phyloP scores from a whole-genome alignment of 306 rosid species.

The Trifolium fragiferum region DNA sequence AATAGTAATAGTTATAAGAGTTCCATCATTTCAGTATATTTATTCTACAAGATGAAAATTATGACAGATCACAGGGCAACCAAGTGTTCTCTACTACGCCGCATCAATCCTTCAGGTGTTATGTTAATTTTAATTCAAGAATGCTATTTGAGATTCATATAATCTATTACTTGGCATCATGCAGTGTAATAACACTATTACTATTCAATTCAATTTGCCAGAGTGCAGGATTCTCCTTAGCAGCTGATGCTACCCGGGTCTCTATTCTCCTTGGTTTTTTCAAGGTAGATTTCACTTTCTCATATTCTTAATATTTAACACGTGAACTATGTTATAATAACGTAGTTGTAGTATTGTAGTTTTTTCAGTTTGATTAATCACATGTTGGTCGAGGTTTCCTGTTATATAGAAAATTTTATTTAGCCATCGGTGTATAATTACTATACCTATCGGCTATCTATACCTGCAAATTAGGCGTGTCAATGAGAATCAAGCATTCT shows the following conservation, averaged over 20 bases:
- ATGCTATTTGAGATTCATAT: slow-evolving; percentile 33
- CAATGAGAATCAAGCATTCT: too few relatives aligned
- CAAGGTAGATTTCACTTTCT: slow-evolving; percentile 63
- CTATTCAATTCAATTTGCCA: slow-evolving; percentile 43
- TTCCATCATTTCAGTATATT: slow-evolving; percentile 46
- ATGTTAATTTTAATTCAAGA: slow-evolving; percentile 37
- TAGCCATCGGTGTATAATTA: neutral
- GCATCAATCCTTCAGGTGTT: slow-evolving; percentile 88
- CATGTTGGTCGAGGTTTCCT: slow-evolving; percentile 14
- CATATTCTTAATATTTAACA: neutral
- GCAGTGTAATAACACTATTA: slow-evolving; percentile 38
- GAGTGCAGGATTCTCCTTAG: slow-evolving; percentile 96
- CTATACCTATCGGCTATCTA: neutral
- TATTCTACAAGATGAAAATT: slow-evolving; percentile 26
- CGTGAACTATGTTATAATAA: slow-evolving; percentile 12
- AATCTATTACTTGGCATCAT: slow-evolving; percentile 14
- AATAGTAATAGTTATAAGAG: slow-evolving; percentile 32
- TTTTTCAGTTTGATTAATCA: slow-evolving; percentile 29
- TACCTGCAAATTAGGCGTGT: slow-evolving; percentile 1
- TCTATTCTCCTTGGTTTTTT: slow-evolving; percentile 85
- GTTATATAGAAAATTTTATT: too few relatives aligned
- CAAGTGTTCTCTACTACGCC: slow-evolving; percentile 97
- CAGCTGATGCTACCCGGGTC: slow-evolving; percentile 94
- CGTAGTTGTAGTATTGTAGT: neutral
- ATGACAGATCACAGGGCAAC: slow-evolving; percentile 97